Base-by-base conservation (phyloP, 2,329 filamentous ascomycete species). In the Hypoxylon rubiginosum region DNA sequence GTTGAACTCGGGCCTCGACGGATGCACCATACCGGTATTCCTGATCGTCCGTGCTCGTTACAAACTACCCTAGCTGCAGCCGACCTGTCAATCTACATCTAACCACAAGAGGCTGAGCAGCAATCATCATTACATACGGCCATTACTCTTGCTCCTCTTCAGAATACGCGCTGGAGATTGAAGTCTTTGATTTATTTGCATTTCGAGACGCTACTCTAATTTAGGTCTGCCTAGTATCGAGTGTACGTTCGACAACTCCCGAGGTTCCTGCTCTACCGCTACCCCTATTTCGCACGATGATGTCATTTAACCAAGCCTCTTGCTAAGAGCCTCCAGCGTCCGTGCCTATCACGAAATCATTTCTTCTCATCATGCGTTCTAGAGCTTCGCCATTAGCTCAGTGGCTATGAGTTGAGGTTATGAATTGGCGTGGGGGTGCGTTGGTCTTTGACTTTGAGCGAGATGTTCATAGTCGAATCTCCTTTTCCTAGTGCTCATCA, bases 1-100 rank as follows among this genome's bases (percentile, higher is more conserved):
- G 43, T 7, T 36, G 30, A 53, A 19, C 49, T 57, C 45, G 28
- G 41, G 46, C 39, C 49, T 54, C 21, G 58, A 46, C 58, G 39
- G 49, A 46, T 51, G 39, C 49, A 30, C 41, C 43, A 55, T 45
- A 32, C 26, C 50, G 21, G 53, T 26, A 17, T 36, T 45, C 41
- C 19, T 64, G 43, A 54, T 36, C 39, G 55, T 55, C 54, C 41
- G 41, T 58, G 48, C 30, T 34, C 48, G 49, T 52, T 32, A 34
- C 54, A 39, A 36, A 55, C 32, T 51, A 43, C 36, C 24, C 46
- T 41, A 50, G 34, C 24, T 45, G 15, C 28, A 19, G 39, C 57
- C 51, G 41, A 62, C 48, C 28, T 8, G 55, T 34, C 26, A 58
- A 34, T 19, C 59, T 21, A 36, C 34, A 43, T 24, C 19, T 21